These are phyloP conservation scores for Babesia divergens DNA, from an alignment of 169 alveolate genomes.

Conservation along the genomic window DNA sequence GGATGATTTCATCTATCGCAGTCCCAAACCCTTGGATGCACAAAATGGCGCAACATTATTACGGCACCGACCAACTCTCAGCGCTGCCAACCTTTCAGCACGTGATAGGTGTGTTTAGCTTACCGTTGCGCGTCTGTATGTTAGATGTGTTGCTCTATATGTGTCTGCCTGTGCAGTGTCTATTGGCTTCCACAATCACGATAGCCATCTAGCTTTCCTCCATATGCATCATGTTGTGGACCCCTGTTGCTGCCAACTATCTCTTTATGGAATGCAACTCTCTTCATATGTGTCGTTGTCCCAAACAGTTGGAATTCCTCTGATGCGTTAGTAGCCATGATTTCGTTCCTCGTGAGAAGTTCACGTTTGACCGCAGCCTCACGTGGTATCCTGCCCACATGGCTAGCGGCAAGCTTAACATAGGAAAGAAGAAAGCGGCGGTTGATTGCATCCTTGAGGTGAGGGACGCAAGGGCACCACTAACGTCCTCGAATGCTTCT, in stretches of 20 bases:
- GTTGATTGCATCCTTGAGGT: conserved; percentile 63
- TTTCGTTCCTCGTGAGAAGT: conserved; percentile 34
- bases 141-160: too few relatives aligned
- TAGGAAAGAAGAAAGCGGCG: conserved; percentile 43
- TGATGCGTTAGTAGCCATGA: not conserved
- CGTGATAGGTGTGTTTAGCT: not conserved
- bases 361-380: conserved; percentile 57
- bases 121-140: not conserved
- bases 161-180: too few relatives aligned
- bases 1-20: conserved; percentile 50
- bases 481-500: conserved; percentile 54
- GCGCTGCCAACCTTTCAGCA: not conserved
- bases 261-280: too few relatives aligned
- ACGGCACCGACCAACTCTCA: not conserved
- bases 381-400: conserved; percentile 66
- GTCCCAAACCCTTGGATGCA: not conserved
- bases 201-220: too few relatives aligned
- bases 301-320: not conserved
- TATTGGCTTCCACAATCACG: too few relatives aligned
- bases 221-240: too few relatives aligned
- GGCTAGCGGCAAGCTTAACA: conserved; percentile 57
- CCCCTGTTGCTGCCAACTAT: too few relatives aligned
- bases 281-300: too few relatives aligned
- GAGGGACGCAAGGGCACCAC: conserved; percentile 62
- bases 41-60: not conserved